phyloP scores from a whole-genome alignment of 345 rosid genomes.

The Triadica sebifera region DNA sequence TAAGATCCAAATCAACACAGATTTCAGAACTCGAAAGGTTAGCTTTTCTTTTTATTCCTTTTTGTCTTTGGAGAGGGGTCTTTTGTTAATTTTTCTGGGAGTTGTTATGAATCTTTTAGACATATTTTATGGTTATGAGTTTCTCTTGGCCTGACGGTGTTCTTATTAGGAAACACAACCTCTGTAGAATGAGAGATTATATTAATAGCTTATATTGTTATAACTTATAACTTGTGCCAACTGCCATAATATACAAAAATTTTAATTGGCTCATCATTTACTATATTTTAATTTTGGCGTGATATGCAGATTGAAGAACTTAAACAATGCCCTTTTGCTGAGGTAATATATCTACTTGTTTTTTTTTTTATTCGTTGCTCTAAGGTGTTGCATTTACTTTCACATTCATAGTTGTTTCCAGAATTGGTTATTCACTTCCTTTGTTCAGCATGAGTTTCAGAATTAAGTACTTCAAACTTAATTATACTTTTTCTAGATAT shows the following conservation, averaged over 20 bases:
- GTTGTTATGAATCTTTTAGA: not conserved
- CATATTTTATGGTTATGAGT: not conserved
- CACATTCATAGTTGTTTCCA: not conserved
- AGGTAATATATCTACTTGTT: slow-evolving; percentile 42
- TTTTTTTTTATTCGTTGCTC: not conserved
- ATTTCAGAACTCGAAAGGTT: slow-evolving; percentile 70
- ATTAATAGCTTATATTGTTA: too few species aligned
- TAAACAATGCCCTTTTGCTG: slow-evolving; percentile 66
- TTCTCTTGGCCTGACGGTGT: not conserved
- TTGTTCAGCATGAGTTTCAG: not conserved
- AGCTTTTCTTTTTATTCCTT: not conserved
- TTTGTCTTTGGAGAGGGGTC: too few species aligned
- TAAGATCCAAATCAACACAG: slow-evolving; percentile 62
- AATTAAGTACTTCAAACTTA: not conserved
- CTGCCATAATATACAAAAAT: not conserved
- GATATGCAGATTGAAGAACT: slow-evolving; percentile 73
- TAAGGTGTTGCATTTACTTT: not conserved
- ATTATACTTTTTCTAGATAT: slow-evolving; percentile 39
- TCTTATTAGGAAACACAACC: too few species aligned
- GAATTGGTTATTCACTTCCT: not conserved
- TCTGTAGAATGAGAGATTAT: too few species aligned
- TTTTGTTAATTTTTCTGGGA: not conserved
- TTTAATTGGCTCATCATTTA: not conserved
- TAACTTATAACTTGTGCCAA: too few species aligned
- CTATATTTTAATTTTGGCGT: slow-evolving; percentile 7